These are phyloP conservation scores for Termitomyces sp. DNA, from an alignment of 1,284 basidiomycete species.

Conservation along the genomic window DNA sequence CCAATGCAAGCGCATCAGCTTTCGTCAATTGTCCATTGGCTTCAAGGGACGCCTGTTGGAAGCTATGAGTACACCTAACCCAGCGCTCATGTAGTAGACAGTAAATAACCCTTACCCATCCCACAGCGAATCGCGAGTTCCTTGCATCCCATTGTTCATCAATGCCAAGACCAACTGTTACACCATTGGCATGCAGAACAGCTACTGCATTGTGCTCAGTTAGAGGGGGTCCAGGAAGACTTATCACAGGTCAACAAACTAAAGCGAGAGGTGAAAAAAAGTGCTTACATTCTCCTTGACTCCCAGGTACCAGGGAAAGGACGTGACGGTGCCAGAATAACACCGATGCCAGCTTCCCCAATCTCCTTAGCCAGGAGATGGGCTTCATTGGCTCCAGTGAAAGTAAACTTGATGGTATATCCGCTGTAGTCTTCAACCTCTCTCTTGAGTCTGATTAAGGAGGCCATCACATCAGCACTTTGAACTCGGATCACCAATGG, in stretches of 20 bases:
- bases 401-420: conserved; percentile 40
- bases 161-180: conserved; percentile 66
- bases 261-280: conserved; percentile 22
- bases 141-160: conserved; percentile 56
- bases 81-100: not conserved
- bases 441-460: conserved; percentile 60
- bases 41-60: conserved; percentile 34
- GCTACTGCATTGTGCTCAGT: conserved; percentile 51
- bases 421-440: conserved; percentile 48
- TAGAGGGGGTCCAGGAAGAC: conserved; percentile 68
- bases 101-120: conserved; percentile 46
- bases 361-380: conserved; percentile 67
- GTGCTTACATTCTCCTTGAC: conserved; percentile 48
- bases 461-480: conserved; percentile 71
- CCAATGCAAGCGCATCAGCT: conserved; percentile 53
- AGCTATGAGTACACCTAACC: not conserved
- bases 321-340: conserved; percentile 55
- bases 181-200: conserved; percentile 52
- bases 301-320: conserved; percentile 69
- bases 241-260: conserved; percentile 21
- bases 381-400: conserved; percentile 67
- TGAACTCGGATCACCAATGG: conserved; percentile 56
- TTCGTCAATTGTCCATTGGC: conserved; percentile 42
- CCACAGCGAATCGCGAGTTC: conserved; percentile 68
- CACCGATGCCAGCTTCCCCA: conserved; percentile 56